Conservation (phyloP, 352 stramenopile genomes). For the Globisporangium splendens region DNA sequence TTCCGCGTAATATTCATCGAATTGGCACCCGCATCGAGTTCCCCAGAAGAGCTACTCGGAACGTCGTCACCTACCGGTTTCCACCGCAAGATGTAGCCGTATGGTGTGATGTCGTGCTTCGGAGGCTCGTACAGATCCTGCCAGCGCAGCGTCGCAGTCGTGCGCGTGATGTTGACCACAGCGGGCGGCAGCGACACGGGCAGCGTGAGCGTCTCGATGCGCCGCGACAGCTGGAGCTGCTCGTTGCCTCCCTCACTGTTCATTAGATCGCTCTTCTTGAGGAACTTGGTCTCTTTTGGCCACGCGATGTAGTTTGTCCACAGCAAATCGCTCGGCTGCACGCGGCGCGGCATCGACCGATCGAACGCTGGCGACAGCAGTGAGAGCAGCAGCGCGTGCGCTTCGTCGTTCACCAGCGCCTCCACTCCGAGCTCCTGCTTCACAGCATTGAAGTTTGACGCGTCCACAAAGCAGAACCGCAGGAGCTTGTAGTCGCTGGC, state of each 20-base stretch:
- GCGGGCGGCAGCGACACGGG: conserved; percentile 58
- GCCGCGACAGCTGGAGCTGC: conserved; percentile 41
- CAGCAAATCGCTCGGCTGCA: conserved; percentile 22
- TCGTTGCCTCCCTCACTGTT: conserved; percentile 10
- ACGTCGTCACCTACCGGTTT: conserved; percentile 15
- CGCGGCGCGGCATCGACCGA: conserved; percentile 49
- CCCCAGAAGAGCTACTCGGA: too few relatives aligned
- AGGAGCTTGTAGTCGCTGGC: conserved; percentile 21
- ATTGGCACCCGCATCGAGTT: neutral
- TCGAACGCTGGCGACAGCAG: conserved; percentile 56
- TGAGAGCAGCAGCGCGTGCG: conserved; percentile 33
- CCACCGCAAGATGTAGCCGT: conserved; percentile 70
- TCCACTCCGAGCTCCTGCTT: conserved; percentile 48
- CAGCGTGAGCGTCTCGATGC: conserved; percentile 64
- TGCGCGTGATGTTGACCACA: conserved; percentile 56
- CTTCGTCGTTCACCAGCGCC: conserved; percentile 33
- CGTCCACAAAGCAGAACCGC: conserved; percentile 72
- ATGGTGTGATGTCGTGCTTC: conserved; percentile 60
- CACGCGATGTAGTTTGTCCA: conserved; percentile 62
- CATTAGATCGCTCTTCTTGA: conserved; percentile 25
- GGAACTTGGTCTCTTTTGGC: conserved; percentile 50
- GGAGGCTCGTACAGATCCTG: conserved; percentile 68
- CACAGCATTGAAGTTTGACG: conserved; percentile 71
- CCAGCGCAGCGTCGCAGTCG: conserved; percentile 50
- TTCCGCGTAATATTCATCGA: conserved; percentile 53